phyloP scores from a whole-genome alignment of 345 rosid genomes.

The Chamaenerion angustifolium region DNA sequence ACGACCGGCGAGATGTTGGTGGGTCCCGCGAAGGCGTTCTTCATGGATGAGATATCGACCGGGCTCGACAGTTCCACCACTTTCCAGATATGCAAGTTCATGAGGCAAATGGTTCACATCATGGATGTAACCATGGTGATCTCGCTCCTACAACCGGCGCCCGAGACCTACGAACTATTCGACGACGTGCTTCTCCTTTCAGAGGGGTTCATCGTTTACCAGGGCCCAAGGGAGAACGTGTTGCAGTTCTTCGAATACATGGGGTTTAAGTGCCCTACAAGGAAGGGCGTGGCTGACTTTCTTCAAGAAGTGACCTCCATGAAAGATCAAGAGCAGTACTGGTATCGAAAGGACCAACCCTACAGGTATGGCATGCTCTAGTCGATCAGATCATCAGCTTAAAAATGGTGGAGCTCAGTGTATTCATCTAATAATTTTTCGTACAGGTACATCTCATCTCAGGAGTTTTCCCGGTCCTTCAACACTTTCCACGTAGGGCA shows the following conservation, averaged over 20 bases:
- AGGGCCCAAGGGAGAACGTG: conserved; percentile 25
- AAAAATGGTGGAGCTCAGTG: no score
- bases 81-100: conserved; percentile 27
- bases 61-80: conserved; percentile 42
- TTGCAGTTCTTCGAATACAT: conserved; percentile 24
- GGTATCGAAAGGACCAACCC: conserved; percentile 17
- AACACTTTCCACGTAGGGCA: conserved; percentile 17
- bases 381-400: no score
- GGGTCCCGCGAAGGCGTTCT: conserved; percentile 26
- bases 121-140: conserved; percentile 29
- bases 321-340: conserved; percentile 23
- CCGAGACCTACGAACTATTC: conserved; percentile 32
- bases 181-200: conserved; percentile 34
- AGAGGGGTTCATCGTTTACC: conserved; percentile 32
- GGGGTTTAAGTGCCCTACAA: conserved; percentile 37
- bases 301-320: conserved; percentile 29
- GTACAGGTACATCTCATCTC: conserved; percentile 12
- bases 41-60: conserved; percentile 48
- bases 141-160: conserved; percentile 41
- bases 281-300: conserved; percentile 39
- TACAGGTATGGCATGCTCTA: no score
- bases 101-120: conserved; percentile 37
- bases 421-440: no score
- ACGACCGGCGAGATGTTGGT: conserved; percentile 37
- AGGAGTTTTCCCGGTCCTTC: conserved; percentile 15